Percentiles rank a stretch among this genome's conserved stretches.
These are phyloP conservation scores for Digitaria exilis DNA, from an alignment of 202 grass and related monocot species.

Conservation along the genomic window DNA sequence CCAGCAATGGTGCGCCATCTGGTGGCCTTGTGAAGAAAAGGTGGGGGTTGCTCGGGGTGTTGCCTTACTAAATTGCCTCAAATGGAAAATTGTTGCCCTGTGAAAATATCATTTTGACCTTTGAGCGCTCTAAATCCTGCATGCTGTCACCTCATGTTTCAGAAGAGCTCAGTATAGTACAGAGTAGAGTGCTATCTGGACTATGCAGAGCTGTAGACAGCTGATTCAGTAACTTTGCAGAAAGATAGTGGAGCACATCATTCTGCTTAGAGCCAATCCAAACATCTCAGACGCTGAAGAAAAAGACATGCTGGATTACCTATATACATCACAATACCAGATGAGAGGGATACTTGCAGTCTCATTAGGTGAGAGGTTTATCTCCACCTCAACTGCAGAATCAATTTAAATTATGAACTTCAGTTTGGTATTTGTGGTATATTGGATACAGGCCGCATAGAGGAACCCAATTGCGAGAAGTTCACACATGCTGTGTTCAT, in stretches of 20 bases:
- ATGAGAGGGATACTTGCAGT: slow-evolving; percentile 90
- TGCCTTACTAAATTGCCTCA: not conserved
- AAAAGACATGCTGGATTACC: slow-evolving; percentile 88
- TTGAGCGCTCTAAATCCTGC: not conserved
- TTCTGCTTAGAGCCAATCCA: slow-evolving; percentile 76
- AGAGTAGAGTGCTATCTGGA: slow-evolving; percentile 23
- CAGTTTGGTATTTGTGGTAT: slow-evolving; percentile 30
- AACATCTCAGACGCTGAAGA: slow-evolving; percentile 70
- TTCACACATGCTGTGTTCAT: slow-evolving; percentile 87
- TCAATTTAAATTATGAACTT: slow-evolving; percentile 14
- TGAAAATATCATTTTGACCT: slow-evolving; percentile 9
- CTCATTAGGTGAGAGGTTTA: slow-evolving; percentile 67
- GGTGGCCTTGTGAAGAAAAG: slow-evolving; percentile 62
- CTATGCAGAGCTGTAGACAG: slow-evolving; percentile 7
- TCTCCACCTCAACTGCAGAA: slow-evolving; percentile 12
- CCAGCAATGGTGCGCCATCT: slow-evolving; percentile 48
- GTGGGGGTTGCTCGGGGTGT: slow-evolving; percentile 26
- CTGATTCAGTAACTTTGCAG: slow-evolving; percentile 56
- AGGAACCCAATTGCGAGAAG: slow-evolving; percentile 63
- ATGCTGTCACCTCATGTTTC: slow-evolving; percentile 6
- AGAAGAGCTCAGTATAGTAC: slow-evolving; percentile 6
- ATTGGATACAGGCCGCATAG: slow-evolving; percentile 69
- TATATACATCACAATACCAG: slow-evolving; percentile 93
- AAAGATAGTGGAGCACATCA: slow-evolving; percentile 90
- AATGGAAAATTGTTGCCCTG: not conserved